Base-by-base conservation (phyloP, 176 grass and related monocot genomes). In the Ampelocalamus luodianensis region DNA sequence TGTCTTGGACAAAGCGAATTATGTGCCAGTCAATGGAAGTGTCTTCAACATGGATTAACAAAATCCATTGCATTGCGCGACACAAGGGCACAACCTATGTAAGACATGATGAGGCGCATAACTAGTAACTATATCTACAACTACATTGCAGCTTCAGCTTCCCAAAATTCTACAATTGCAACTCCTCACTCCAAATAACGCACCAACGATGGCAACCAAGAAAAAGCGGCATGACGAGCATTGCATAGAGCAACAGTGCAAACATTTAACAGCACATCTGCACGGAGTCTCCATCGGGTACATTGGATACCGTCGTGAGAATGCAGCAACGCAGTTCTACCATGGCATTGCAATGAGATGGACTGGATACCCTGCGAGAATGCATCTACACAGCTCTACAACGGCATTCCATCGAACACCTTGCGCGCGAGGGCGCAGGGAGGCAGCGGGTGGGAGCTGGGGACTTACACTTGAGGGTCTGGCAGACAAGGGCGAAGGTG, bases 401-500 rank as follows among this genome's bases (percentile, higher is more conserved):
- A 4, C 10, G 58, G 71, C 82, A 92, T 90, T 90, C 59, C 40
- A 65, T 87, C 89, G 74, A 90, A 83, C 80, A 87, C 24, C 38
- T 87, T 44, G 89, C 29, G 13, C 26, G n/a, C n/a, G n/a, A n/a
- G n/a, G n/a, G n/a, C n/a, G n/a, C n/a, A n/a, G n/a, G n/a, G n/a
- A n/a, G n/a, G n/a, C n/a, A n/a, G 61, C 22, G 4, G 23, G 12
- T 11, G 1, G 15, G 44, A 18, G 20, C 14, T 16, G 23, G 64
- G 16, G 10, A 24, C 75, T 58, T 87, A 98, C 96, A 95, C 88
- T 93, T 98, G 68, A 98, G 96, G 40, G 96, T 95, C 74, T 98
- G 85, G 70, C 93, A 98, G 72, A 98, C 89, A 29, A 98, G 93
- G 14, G 91, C 96, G 58, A 98, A 95, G 59, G 93, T 95, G 50